Conservation (phyloP, 805 yeast species). For the Pichia occidentalis region DNA sequence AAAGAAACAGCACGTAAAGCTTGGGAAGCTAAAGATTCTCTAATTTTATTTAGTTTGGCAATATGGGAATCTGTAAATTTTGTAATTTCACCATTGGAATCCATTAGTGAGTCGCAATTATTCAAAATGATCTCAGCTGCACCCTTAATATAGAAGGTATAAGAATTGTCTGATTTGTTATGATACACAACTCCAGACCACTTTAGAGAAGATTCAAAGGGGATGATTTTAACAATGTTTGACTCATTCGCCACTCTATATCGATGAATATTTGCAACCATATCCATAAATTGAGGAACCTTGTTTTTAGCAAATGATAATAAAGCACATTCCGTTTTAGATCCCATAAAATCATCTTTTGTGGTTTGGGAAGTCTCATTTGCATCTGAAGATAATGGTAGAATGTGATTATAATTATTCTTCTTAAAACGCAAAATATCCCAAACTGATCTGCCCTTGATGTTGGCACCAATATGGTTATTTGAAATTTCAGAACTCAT, state of each 20-base stretch:
- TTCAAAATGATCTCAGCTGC: slow-evolving; percentile 85
- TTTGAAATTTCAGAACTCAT: too few relatives aligned
- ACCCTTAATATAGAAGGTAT: slow-evolving; percentile 74
- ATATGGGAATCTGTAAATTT: neutral
- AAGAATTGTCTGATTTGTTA: slow-evolving; percentile 36
- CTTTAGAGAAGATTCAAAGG: slow-evolving; percentile 88
- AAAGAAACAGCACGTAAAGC: slow-evolving; percentile 88
- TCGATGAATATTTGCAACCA: slow-evolving; percentile 33
- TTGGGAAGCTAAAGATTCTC: slow-evolving; percentile 54
- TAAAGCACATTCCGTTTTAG: slow-evolving; percentile 91
- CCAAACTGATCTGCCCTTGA: slow-evolving; percentile 3
- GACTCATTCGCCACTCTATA: slow-evolving; percentile 34
- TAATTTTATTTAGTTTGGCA: slow-evolving; percentile 20
- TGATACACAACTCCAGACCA: slow-evolving; percentile 79
- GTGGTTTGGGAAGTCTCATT: neutral
- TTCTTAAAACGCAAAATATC: neutral
- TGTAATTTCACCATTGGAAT: slow-evolving; percentile 4
- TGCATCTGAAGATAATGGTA: slow-evolving; percentile 5
- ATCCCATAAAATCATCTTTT: slow-evolving; percentile 56
- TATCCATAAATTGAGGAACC: slow-evolving; percentile 38
- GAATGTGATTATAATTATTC: neutral
- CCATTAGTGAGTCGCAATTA: slow-evolving; percentile 38
- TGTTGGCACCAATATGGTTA: too few relatives aligned
- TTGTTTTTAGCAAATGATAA: slow-evolving; percentile 57
- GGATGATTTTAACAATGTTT: slow-evolving; percentile 61